These are phyloP conservation scores for Pleochaeta shiraiana DNA, from an alignment of 2,329 filamentous ascomycete genomes.

Conservation along the genomic window DNA sequence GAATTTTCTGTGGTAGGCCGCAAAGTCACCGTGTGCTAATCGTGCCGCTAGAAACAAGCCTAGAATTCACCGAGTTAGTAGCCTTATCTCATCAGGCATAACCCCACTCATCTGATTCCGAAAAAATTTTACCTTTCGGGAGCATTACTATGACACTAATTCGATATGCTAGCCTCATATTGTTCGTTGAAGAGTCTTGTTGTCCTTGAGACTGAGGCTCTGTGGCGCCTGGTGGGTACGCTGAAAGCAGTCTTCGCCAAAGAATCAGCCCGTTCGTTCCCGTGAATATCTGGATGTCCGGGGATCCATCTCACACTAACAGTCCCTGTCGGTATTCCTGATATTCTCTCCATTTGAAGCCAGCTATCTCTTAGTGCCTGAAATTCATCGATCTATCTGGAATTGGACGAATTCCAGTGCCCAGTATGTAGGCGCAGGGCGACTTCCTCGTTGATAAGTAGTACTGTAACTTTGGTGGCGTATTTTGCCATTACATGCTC, in stretches of 20 bases:
- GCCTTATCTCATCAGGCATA: background rate
- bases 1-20: background rate
- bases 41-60: background rate
- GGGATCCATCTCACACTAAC: background rate
- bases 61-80: background rate
- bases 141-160: background rate
- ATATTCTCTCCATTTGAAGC: background rate
- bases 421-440: background rate
- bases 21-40: background rate
- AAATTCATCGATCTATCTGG: background rate
- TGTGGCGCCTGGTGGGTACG: background rate
- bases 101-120: background rate
- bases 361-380: background rate
- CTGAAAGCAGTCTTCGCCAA: background rate
- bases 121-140: background rate
- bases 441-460: too few relatives aligned
- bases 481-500: background rate
- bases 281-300: background rate
- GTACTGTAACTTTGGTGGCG: background rate
- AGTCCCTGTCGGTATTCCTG: background rate
- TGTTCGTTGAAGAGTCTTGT: too few relatives aligned
- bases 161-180: background rate
- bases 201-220: background rate
- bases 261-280: background rate
- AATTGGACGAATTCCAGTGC: background rate